Evolutionary conservation across 1,284 basidiomycete genomes (phyloP).

Genomic region (Tilletia indica): DNA sequence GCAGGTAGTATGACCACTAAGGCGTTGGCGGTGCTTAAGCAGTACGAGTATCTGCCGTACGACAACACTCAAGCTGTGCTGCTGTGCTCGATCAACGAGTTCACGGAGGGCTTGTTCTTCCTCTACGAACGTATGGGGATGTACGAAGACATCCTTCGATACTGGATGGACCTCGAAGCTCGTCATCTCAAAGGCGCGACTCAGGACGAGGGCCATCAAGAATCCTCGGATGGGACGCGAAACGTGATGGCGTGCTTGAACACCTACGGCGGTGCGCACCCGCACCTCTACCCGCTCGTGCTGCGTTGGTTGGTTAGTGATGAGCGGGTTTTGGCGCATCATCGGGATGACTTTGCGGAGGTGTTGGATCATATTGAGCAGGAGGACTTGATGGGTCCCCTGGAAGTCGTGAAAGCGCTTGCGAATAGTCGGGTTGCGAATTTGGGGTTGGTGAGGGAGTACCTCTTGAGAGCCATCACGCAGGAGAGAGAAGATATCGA

Average conservation of each 20-base stretch:
- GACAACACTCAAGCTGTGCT: conserved; percentile 88
- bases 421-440: conserved; percentile 81
- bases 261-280: conserved; percentile 70
- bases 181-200: conserved; percentile 56
- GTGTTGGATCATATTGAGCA: conserved; percentile 75
- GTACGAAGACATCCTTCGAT: conserved; percentile 90
- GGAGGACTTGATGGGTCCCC: conserved; percentile 76
- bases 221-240: conserved; percentile 9
- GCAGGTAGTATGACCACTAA: conserved; percentile 20
- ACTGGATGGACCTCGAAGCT: conserved; percentile 70
- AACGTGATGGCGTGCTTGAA: conserved; percentile 73
- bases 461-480: conserved; percentile 75
- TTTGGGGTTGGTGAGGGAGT: conserved; percentile 84
- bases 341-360: conserved; percentile 66
- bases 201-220: conserved; percentile 32
- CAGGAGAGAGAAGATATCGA: conserved; percentile 74
- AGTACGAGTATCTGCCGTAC: conserved; percentile 65
- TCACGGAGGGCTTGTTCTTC: conserved; percentile 78
- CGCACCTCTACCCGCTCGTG: conserved; percentile 81
- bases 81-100: conserved; percentile 78
- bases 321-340: conserved; percentile 65
- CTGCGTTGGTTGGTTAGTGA: conserved; percentile 79
- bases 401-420: conserved; percentile 83
- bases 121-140: conserved; percentile 91
- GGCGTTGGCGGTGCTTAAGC: conserved; percentile 43